Evolutionary conservation across 1,284 basidiomycete genomes (phyloP), one percentile per base, ranked within the genome.

Genomic region (Trichosporon inkin): DNA sequence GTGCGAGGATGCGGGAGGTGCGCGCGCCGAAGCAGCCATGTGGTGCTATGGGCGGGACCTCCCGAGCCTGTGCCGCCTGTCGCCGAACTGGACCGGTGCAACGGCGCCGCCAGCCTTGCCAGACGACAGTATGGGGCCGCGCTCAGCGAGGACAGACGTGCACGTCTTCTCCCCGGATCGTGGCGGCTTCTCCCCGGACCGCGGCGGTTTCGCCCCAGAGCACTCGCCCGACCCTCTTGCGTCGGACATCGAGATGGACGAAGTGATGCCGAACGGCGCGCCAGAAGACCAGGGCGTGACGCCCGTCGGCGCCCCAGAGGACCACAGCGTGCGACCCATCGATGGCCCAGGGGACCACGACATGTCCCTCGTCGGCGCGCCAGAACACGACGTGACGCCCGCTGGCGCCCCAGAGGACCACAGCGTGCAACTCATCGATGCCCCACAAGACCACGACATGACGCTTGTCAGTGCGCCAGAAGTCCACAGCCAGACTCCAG

Each of bases 41-140:
- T 62, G 61, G 61, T 62, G 61, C 35, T 36, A 51, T 8, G 61
- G 61, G 3, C 53, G 58, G 7, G 41, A 39, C 14, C 34, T 7
- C 14, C 14, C 16, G 22, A 11, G n/a, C 6, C 24, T 49, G 14
- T 49, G 44, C 28, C 44, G 44, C 8, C 24, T 49, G 8, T 10
- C 17, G 24, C 44, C 44, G 2, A n/a, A 24, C 22, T 49, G 44
- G 44, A 32, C 5, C 28, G 28, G 28, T 8, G 28, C 28, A 4
- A 32, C 28, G 28, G 28, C 28, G 8, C 28, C 28, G 4, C 28
- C 28, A 8, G 28, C 28, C 28, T 8, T 32, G 28, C 28, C 28
- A 5, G 28, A 32, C 28, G 28, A 32, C 28, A 32, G 28, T 8
- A 8, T 32, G 5, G 24, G 22, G 22, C 41, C 36, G 36, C 36